These are phyloP conservation scores for Polyporus tsugae DNA, from an alignment of 1,284 basidiomycete genomes.

Conservation along the genomic window DNA sequence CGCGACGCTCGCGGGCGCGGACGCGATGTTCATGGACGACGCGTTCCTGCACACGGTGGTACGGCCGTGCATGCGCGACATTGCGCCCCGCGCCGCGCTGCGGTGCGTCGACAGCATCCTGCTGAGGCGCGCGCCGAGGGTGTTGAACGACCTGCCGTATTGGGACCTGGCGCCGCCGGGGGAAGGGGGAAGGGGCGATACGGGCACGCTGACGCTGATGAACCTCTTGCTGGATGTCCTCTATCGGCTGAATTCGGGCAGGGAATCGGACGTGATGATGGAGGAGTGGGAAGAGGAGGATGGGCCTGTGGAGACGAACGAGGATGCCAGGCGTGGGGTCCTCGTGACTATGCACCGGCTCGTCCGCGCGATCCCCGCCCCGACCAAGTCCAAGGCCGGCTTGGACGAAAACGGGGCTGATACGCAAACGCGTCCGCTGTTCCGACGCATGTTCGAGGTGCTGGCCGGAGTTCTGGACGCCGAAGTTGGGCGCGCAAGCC, in stretches of 20 bases:
- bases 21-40: constrained; percentile 33
- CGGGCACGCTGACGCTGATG: constrained; percentile 27
- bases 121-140: constrained; percentile 26
- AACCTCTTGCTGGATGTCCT: constrained; percentile 30
- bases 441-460: constrained; percentile 27
- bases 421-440: constrained; percentile 13
- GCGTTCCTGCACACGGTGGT: constrained; percentile 28
- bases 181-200: constrained; percentile 16
- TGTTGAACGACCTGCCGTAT: constrained; percentile 30
- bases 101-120: constrained; percentile 29
- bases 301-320: neutral
- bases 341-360: constrained; percentile 31
- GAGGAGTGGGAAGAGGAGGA: constrained; percentile 19
- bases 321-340: constrained; percentile 20
- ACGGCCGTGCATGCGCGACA: constrained; percentile 31
- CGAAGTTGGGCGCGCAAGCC: constrained; percentile 8
- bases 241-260: constrained; percentile 20
- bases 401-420: neutral
- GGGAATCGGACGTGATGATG: constrained; percentile 3
- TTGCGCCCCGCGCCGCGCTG: constrained; percentile 23
- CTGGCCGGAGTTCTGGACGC: constrained; percentile 21
- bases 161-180: constrained; percentile 23
- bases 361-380: constrained; percentile 25
- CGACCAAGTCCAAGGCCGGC: neutral
- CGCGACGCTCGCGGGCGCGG: constrained; percentile 29